A percentile compares a stretch with the other conserved stretches of the same genome.
Conservation (phyloP, 768 basidiomycete genomes). For the Mycena amicta region DNA sequence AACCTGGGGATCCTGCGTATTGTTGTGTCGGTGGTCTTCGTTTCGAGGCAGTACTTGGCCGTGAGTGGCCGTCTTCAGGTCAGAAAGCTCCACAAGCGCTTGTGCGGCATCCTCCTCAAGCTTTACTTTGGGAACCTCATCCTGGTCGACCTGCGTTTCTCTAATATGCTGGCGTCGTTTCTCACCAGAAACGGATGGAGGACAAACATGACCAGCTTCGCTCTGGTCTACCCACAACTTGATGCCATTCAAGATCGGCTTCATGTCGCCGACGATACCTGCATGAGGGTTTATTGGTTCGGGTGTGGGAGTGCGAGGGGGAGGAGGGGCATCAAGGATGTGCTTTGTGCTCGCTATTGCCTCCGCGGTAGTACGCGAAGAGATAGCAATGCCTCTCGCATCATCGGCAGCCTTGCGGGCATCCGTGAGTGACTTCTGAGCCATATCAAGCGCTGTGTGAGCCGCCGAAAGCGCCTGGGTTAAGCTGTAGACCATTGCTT, state of each 20-base stretch:
- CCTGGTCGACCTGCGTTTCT: neutral
- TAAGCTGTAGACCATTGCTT: slow-evolving; percentile 8
- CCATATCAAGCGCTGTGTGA: slow-evolving; percentile 8
- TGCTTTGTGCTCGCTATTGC: slow-evolving; percentile 18
- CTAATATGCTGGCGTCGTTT: neutral
- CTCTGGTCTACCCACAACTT: slow-evolving; percentile 13
- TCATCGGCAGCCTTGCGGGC: slow-evolving; percentile 15
- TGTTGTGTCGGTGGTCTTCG: too few relatives aligned
- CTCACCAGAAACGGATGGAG: neutral
- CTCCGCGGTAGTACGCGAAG: slow-evolving; percentile 13
- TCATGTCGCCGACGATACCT: slow-evolving; percentile 14
- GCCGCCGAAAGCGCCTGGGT: slow-evolving; percentile 13
- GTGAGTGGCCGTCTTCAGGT: neutral
- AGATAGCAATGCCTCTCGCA: slow-evolving; percentile 3
- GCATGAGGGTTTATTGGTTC: slow-evolving; percentile 11
- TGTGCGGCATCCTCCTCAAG: neutral
- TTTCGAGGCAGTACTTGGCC: too few relatives aligned
- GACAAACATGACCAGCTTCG: slow-evolving; percentile 12
- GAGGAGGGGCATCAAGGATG: slow-evolving; percentile 15
- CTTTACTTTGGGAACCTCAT: neutral
- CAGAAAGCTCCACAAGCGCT: neutral
- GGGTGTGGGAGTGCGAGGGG: slow-evolving; percentile 7
- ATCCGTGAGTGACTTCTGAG: slow-evolving; percentile 14
- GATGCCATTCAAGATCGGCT: slow-evolving; percentile 14
- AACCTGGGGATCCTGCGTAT: neutral